Base-by-base conservation (phyloP, 768 basidiomycete genomes). In the Ramaria sp. region DNA sequence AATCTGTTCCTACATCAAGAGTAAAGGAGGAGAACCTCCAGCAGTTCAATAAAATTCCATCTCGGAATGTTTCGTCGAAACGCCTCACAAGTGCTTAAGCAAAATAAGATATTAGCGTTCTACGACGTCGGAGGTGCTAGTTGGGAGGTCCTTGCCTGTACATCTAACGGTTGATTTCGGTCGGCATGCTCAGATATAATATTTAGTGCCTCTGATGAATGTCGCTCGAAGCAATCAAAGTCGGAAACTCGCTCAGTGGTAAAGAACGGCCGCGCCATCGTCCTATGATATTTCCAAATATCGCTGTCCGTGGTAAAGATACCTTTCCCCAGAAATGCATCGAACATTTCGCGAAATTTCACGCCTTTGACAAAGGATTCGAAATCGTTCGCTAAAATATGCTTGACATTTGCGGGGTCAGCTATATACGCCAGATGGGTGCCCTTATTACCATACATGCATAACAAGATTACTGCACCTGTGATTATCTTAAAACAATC, bases 251-350 rank as follows among this genome's bases (percentile, higher is more conserved):
- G 60, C 34, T 65, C 65, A 4, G 54, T 59, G 15, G 61, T 45
- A 48, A 67, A 67, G 62, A 67, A 67, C 4, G 66, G 66, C 37
- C 63, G 56, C 1, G 63, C 59, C 30, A 64, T 54, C 3, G 59
- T 22, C 20, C 66, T 59, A 39, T 64, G 66, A 46, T 54, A 31
- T 42, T 59, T 63, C 62, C 63, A 62, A 19, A 34, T 37, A 19
- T 64, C 61, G 22, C 66, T 66, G 55, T 67, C 66, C 13, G 61
- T 60, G 13, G 66, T 62, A 48, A 67, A 67, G 34, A 67, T 67
- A 12, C 64, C 64, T 33, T 50, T 46, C 17, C 66, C 66, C 17
- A 66, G 63, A 59, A 66, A 67, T 43, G 47, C 51, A 12, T 63
- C 56, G 43, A 61, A 59, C 61, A 66, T 66, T 12, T 58, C 57